Percentiles rank a stretch among this genome's conserved stretches.
Evolutionary conservation across 1,284 basidiomycete species (phyloP).

Genomic region (Agroathelia rolfsii): DNA sequence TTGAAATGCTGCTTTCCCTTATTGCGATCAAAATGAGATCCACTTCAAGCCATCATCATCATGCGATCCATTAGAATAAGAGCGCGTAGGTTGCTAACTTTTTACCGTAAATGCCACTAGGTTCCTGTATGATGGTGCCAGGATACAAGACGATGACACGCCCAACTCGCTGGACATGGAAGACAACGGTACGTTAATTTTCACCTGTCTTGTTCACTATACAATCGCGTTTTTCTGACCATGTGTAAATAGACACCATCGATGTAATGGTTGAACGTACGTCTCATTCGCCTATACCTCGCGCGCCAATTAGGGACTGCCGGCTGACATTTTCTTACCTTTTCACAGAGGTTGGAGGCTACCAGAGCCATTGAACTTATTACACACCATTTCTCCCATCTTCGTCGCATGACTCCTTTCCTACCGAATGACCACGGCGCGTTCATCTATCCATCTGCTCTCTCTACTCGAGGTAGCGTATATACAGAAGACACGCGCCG

Average conservation of each 20-base stretch:
- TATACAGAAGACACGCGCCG: too few species aligned
- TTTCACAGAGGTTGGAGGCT: conserved; percentile 14
- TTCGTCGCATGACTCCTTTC: neutral
- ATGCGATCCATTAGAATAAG: too few species aligned
- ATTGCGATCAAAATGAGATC: neutral
- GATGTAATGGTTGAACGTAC: conserved; percentile 90
- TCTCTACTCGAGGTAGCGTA: too few species aligned
- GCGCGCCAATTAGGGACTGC: neutral
- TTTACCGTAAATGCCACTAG: conserved; percentile 28
- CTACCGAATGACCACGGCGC: neutral
- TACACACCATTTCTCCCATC: neutral
- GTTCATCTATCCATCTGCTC: conserved; percentile 1
- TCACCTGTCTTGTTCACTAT: conserved; percentile 4
- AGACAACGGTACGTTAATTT: conserved; percentile 53
- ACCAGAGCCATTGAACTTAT: neutral
- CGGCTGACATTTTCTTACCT: neutral
- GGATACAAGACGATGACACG: conserved; percentile 81
- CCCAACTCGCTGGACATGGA: conserved; percentile 80
- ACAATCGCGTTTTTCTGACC: conserved; percentile 2
- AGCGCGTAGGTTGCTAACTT: conserved; percentile 5
- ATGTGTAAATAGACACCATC: conserved; percentile 55
- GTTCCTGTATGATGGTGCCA: conserved; percentile 78
- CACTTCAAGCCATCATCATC: neutral
- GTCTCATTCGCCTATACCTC: conserved; percentile 23
- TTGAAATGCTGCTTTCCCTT: neutral